Conservation (phyloP, 306 rosid genomes). For the Hippophae gyantsensis region DNA sequence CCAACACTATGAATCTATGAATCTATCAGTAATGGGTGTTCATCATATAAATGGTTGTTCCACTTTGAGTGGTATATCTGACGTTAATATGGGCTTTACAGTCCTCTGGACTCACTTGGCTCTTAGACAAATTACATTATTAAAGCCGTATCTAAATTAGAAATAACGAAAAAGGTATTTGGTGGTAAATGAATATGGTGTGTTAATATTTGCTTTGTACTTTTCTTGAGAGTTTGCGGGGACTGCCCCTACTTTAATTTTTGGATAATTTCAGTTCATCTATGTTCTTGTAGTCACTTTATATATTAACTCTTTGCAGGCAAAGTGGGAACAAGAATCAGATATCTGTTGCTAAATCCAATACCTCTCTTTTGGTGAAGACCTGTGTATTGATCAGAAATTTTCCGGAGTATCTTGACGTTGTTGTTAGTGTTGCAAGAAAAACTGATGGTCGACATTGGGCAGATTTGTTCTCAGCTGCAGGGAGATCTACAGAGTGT, state of each 20-base stretch:
- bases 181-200: neutral
- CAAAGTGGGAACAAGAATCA: slow-evolving; percentile 65
- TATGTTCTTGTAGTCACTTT: neutral
- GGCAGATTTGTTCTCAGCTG: slow-evolving; percentile 91
- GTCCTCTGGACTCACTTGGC: neutral
- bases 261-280: no score
- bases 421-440: slow-evolving; percentile 96
- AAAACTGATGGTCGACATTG: slow-evolving; percentile 99
- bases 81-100: neutral
- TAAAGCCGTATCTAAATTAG: neutral
- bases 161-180: neutral
- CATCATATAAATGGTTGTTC: no score
- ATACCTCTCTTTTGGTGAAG: slow-evolving; percentile 73
- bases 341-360: slow-evolving; percentile 35
- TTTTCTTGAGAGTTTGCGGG: neutral
- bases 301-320: slow-evolving; percentile 43
- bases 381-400: slow-evolving; percentile 82
- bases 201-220: neutral
- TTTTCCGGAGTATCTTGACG: slow-evolving; percentile 88
- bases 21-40: no score
- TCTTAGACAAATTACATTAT: neutral
- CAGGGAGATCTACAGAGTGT: slow-evolving; percentile 96
- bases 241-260: neutral
- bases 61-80: neutral
- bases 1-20: no score